Percentiles rank a stretch among this genome's conserved stretches.
Evolutionary conservation across 2,329 filamentous ascomycete species (phyloP).

Genomic region (Colletotrichum sublineola): DNA sequence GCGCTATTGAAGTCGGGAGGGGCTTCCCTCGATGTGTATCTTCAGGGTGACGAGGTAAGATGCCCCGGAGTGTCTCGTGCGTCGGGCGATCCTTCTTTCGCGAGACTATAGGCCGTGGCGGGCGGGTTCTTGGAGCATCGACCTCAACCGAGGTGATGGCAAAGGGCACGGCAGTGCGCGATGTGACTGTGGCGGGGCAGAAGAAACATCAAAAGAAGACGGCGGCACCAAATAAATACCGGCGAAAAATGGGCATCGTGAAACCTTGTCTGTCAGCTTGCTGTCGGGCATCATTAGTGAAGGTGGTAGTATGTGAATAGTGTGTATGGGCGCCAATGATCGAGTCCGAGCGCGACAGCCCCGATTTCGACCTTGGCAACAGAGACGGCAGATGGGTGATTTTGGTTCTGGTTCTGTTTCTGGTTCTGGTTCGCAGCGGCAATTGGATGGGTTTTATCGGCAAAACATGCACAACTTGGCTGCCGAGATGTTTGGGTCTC

Average conservation of each 20-base stretch:
- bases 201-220: not conserved
- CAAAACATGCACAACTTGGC: not conserved
- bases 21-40: not conserved
- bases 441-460: too few species aligned
- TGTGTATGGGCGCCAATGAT: not conserved
- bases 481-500: not conserved
- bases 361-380: not conserved
- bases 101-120: not conserved
- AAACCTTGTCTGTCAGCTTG: not conserved
- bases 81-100: not conserved
- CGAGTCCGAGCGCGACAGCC: not conserved
- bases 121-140: not conserved
- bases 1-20: not conserved
- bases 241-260: not conserved
- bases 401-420: not conserved
- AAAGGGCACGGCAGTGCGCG: not conserved
- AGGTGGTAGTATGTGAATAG: too few species aligned
- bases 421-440: too few species aligned
- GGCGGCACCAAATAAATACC: not conserved
- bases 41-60: not conserved
- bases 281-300: not conserved
- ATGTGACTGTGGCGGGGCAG: slow-evolving; percentile 18
- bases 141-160: not conserved
- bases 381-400: not conserved
- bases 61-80: slow-evolving; percentile 8